Evolutionary conservation across 441 rosid genomes (phyloP).

Genomic region (Gossypium trilobum): DNA sequence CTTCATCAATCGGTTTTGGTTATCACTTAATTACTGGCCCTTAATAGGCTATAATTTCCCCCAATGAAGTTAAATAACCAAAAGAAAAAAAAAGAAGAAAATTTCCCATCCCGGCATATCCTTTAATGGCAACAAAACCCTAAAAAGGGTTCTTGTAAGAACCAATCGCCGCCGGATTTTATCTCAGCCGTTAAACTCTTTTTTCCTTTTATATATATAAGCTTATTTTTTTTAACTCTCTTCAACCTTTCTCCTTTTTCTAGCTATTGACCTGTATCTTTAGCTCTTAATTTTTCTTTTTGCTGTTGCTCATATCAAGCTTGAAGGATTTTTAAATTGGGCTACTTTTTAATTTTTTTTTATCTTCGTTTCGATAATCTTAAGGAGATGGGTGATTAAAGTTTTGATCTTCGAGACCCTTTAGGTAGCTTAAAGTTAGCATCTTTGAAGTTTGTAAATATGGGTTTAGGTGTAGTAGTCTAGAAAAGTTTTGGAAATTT

Average conservation of each 20-base stretch:
- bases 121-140: conserved; percentile 53
- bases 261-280: conserved; percentile 8
- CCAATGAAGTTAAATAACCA: not conserved
- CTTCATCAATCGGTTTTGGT: too few relatives aligned
- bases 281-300: not conserved
- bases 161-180: conserved; percentile 67
- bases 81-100: not conserved
- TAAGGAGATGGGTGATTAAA: conserved; percentile 11
- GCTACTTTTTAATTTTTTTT: conserved; percentile 4
- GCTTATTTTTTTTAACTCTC: not conserved
- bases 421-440: conserved; percentile 18
- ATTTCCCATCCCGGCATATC: conserved; percentile 6
- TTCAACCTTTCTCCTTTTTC: conserved; percentile 16
- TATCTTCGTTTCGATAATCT: conserved; percentile 11
- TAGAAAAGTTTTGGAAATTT: conserved; percentile 25
- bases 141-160: conserved; percentile 63
- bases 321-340: not conserved
- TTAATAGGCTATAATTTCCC: not conserved
- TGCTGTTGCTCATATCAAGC: not conserved
- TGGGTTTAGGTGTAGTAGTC: conserved; percentile 18
- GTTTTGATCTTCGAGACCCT: conserved; percentile 21
- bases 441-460: conserved; percentile 22
- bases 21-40: too few relatives aligned
- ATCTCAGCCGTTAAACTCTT: conserved; percentile 36
- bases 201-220: conserved; percentile 11